Conservation (phyloP, 2,329 filamentous ascomycete genomes). For the Diaporthe sp. region DNA sequence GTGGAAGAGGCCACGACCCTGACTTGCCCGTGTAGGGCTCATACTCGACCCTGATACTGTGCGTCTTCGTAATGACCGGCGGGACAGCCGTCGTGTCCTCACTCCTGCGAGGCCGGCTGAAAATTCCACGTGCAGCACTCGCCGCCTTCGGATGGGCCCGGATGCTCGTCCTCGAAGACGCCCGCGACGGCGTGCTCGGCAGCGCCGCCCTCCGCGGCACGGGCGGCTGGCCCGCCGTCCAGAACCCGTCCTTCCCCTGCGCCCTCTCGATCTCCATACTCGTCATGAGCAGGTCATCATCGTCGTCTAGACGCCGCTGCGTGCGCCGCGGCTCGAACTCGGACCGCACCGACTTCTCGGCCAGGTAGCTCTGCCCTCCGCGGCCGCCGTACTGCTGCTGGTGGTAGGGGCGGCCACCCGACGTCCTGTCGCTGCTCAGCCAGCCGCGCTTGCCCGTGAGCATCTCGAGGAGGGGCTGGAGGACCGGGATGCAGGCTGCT, state of each 20-base stretch:
- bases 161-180: constrained; percentile 28
- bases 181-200: constrained; percentile 12
- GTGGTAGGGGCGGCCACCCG: constrained; percentile 21
- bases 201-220: neutral
- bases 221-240: constrained; percentile 6
- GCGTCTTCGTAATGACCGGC: constrained; percentile 16
- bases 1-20: constrained; percentile 16
- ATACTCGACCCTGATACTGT: constrained; percentile 25
- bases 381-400: constrained; percentile 16
- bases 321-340: constrained; percentile 6
- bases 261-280: constrained; percentile 10
- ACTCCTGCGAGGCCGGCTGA: constrained; percentile 11
- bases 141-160: neutral
- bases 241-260: neutral
- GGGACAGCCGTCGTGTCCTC: neutral
- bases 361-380: constrained; percentile 7
- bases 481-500: constrained; percentile 53
- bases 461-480: constrained; percentile 51
- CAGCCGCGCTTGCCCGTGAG: constrained; percentile 42
- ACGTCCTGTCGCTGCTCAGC: constrained; percentile 37
- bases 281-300: constrained; percentile 29
- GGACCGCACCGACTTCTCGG: constrained; percentile 20
- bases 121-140: neutral
- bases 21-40: neutral
- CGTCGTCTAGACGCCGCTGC: neutral